A percentile compares a stretch with the other conserved stretches of the same genome.
Evolutionary conservation across 768 basidiomycete species (phyloP).

Genomic region (Kwoniella dejecticola): DNA sequence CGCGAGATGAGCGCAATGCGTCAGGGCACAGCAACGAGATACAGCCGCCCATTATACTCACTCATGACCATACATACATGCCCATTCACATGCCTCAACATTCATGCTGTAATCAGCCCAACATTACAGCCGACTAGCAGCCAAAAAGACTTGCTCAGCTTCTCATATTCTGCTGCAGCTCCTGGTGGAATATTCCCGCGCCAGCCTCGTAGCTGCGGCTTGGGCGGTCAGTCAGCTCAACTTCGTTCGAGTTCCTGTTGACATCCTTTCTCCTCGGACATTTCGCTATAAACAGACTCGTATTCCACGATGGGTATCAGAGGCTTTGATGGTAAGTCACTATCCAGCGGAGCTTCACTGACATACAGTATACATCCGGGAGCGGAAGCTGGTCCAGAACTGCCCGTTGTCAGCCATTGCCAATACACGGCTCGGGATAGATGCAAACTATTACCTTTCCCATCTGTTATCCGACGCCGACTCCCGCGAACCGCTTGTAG

Average conservation of each 20-base stretch:
- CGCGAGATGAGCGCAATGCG: no score
- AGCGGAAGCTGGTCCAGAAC: constrained; percentile 84
- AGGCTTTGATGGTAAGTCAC: constrained; percentile 43
- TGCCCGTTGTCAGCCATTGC: constrained; percentile 77
- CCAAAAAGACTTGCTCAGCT: neutral
- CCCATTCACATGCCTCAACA: no score
- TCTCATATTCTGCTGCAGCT: neutral
- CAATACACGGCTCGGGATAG: constrained; percentile 93
- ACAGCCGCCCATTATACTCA: neutral
- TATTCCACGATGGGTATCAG: constrained; percentile 38
- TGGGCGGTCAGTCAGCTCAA: constrained; percentile 5
- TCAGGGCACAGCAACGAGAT: neutral
- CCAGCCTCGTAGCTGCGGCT: constrained; percentile 19
- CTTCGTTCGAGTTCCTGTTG: neutral
- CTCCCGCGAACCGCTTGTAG: constrained; percentile 85
- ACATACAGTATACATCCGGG: constrained; percentile 71
- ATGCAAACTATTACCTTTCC: constrained; percentile 87
- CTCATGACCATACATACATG: neutral
- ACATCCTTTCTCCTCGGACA: constrained; percentile 1
- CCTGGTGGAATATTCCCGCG: neutral
- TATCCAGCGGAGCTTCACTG: neutral
- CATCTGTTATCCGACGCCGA: constrained; percentile 67
- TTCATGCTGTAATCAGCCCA: neutral
- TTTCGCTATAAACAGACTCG: neutral
- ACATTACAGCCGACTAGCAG: neutral